Evolutionary conservation across 2,329 filamentous ascomycete species (phyloP), one percentile per base, ranked within the genome.

Genomic region (Neoscytalidium dimidiatum): DNA sequence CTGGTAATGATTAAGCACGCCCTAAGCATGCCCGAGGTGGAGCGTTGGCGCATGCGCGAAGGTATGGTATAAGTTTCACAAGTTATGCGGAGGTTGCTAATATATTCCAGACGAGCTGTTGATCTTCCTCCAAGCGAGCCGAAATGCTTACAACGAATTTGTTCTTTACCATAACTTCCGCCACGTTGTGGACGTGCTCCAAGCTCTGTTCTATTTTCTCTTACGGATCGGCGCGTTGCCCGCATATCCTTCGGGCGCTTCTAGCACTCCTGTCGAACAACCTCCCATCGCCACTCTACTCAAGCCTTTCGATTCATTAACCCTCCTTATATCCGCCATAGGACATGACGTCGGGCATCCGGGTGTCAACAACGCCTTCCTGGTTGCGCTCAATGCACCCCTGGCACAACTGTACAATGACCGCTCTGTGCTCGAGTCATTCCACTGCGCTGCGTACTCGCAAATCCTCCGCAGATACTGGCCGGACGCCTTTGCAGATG

Each of bases 121-220:
- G 69, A 89, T 87, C 62, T 98, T 97, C 73, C 83, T 98, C 67
- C 86, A 96, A 68, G 93, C 94, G 62, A 95, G 93, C 73, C 90
- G 94, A 67, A 89, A 90, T 53, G 92, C 95, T n/a, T 99, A 99
- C 81, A 98, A 98, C 77, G 91, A 88, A 66, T 97, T 97, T 76
- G 93, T 97, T 38, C 91, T 94, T 23, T 99, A 98, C 74, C 95
- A 99, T 82, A 99, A 99, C 79, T 99, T 98, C 77, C 91, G 94
- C 63, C 95, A 99, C 78, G 95, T 97, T 23, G 90, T 97, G 67
- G 95, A 99, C 78, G 95, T 99, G 29, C 84, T 98, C 62, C 94
- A 98, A 77, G 96, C 94, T 1, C 88, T 93, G 3, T 98, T 97
- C 76, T 89, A 90, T 79, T 97, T 97, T 74, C 86, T 98, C 5